Evolutionary conservation across 1,284 basidiomycete genomes (phyloP).

Genomic region (Hemileia vastatrix): DNA sequence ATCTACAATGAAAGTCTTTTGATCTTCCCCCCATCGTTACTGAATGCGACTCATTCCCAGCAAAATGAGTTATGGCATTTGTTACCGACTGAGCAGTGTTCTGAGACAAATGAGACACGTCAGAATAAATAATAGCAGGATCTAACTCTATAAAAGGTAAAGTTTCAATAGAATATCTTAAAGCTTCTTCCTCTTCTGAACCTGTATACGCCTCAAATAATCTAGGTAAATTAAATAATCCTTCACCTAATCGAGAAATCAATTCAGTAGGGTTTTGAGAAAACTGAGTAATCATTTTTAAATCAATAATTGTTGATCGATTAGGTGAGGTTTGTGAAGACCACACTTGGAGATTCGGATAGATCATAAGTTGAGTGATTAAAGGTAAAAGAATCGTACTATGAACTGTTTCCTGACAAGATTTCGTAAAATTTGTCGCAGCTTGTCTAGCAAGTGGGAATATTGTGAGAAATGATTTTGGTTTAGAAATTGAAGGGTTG

Average conservation of each 20-base stretch:
- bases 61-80: constrained; percentile 34
- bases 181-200: constrained; percentile 68
- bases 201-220: constrained; percentile 73
- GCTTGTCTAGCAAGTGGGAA: constrained; percentile 55
- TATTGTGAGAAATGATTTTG: constrained; percentile 45
- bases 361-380: constrained; percentile 61
- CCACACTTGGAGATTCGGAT: constrained; percentile 65
- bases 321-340: constrained; percentile 37
- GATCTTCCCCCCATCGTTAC: constrained; percentile 29
- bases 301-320: constrained; percentile 50
- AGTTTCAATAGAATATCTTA: constrained; percentile 77
- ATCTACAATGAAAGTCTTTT: constrained; percentile 13
- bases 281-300: constrained; percentile 76
- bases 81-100: constrained; percentile 23
- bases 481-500: constrained; percentile 24
- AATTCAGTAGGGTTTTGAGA: constrained; percentile 80
- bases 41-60: constrained; percentile 45
- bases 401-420: constrained; percentile 68
- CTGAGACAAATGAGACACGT: constrained; percentile 18
- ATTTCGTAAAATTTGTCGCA: constrained; percentile 58
- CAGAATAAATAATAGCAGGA: constrained; percentile 47
- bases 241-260: constrained; percentile 81
- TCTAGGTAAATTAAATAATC: constrained; percentile 79
- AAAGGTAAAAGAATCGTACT: constrained; percentile 74
- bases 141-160: constrained; percentile 60